These are phyloP conservation scores for Gnomoniopsis smithogilvyi DNA, from an alignment of 2,329 filamentous ascomycete genomes.

Conservation along the genomic window DNA sequence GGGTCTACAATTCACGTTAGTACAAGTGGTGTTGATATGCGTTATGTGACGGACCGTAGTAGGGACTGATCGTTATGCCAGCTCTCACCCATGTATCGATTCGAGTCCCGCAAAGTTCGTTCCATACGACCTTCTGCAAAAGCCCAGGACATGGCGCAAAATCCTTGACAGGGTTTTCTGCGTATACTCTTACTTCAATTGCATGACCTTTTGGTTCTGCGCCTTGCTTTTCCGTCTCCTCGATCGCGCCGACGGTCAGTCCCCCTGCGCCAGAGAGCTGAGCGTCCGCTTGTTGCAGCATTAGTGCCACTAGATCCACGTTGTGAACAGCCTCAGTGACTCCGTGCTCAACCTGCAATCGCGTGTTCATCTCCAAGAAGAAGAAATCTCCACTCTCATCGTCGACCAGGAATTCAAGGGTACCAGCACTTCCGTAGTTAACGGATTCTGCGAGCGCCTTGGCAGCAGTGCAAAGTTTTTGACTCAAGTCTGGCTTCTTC, in stretches of 20 bases:
- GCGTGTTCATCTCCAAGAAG: constrained; percentile 52
- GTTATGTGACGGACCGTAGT: constrained; percentile 43
- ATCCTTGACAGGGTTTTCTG: constrained; percentile 52
- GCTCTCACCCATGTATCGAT: constrained; percentile 64
- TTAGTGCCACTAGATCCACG: constrained; percentile 64
- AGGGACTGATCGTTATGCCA: constrained; percentile 53
- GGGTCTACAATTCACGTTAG: constrained; percentile 35
- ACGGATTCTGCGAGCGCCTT: constrained; percentile 42
- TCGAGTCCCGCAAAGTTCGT: constrained; percentile 42
- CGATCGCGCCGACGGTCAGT: constrained; percentile 17
- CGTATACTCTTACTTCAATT: constrained; percentile 39
- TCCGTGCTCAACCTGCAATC: constrained; percentile 74
- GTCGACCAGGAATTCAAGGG: constrained; percentile 58
- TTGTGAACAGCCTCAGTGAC: constrained; percentile 76
- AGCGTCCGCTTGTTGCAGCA: constrained; percentile 35
- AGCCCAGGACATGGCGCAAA: constrained; percentile 58
- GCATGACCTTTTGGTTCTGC: constrained; percentile 27
- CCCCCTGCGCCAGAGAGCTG: constrained; percentile 22
- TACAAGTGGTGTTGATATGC: not conserved
- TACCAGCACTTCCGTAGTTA: constrained; percentile 35
- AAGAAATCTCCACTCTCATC: constrained; percentile 59
- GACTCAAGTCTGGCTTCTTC: not conserved
- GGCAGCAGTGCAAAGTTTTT: constrained; percentile 10
- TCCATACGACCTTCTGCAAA: constrained; percentile 55
- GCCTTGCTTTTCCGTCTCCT: constrained; percentile 5